Conservation (phyloP, 257 asterid species). For the Scutellaria galericulata region DNA sequence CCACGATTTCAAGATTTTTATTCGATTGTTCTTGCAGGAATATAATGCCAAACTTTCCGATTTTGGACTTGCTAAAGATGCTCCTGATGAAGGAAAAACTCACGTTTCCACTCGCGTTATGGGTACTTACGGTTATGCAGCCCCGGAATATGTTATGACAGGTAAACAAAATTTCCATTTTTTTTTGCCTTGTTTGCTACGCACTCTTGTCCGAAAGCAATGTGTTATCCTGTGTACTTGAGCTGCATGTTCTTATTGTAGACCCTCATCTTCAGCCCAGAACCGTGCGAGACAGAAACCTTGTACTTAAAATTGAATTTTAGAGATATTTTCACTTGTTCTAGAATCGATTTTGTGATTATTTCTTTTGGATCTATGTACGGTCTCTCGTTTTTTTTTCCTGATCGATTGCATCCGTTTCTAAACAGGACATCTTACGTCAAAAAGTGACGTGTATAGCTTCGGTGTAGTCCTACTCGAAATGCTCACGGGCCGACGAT, state of each 20-base stretch:
- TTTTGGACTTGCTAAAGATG: slow-evolving; percentile 76
- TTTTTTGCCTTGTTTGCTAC: background rate
- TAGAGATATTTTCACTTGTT: too few species aligned
- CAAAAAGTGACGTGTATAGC: slow-evolving; percentile 68
- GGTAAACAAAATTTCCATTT: slow-evolving; percentile 32
- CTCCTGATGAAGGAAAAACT: slow-evolving; percentile 73
- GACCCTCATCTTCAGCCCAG: too few species aligned
- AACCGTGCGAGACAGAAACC: too few species aligned
- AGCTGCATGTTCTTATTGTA: background rate
- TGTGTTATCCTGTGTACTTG: background rate
- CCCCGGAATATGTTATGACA: slow-evolving; percentile 71
- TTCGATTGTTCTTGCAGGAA: slow-evolving; percentile 46
- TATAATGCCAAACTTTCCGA: slow-evolving; percentile 72
- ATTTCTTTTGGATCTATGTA: too few species aligned
- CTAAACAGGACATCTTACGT: slow-evolving; percentile 61
- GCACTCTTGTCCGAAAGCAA: background rate
- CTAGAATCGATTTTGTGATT: too few species aligned
- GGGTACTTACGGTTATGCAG: slow-evolving; percentile 71
- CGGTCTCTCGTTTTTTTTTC: background rate
- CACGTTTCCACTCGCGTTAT: slow-evolving; percentile 68
- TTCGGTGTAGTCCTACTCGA: slow-evolving; percentile 67
- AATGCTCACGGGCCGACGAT: slow-evolving; percentile 66
- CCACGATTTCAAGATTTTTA: background rate
- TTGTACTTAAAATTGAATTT: too few species aligned
- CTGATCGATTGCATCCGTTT: slow-evolving; percentile 13